Evolutionary conservation across 768 basidiomycete species (phyloP), one percentile per base, ranked within the genome.

Genomic region (Phylloporus scabripes): DNA sequence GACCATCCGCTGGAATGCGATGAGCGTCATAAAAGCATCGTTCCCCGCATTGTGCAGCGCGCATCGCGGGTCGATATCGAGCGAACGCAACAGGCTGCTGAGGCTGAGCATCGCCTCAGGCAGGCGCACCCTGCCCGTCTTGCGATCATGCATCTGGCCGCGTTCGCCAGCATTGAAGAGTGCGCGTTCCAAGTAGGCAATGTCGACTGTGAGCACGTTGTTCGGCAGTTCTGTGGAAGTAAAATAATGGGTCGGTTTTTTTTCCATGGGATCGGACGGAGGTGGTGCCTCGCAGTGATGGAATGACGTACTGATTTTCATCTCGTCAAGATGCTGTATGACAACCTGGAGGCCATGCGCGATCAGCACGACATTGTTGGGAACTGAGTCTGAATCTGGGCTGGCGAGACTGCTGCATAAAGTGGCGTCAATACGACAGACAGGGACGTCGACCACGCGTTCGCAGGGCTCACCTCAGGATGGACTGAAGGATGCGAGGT

Each of bases 1-100:
- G 11, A 87, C 64, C 33, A 92, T 74, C 57, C 79, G 71, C 59
- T 92, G 88, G 26, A 91, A 70, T 11, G 74, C 79, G 36, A 85
- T 79, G 24, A 92, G 75, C 44, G 71, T 69, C 72, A 85, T 72
- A 58, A 86, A 80, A 4, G 89, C 84, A 53, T 87, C 83, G 63
- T 92, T 92, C 12, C 88, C 88, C n/a, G 88, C 71, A 58, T 90
- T 89, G 62, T 85, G 79, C 50, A 84, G 61, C 12, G 65, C 61
- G 49, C 77, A 80, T 14, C 59, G 61, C 8, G 58, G 47, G 1
- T 55, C 52, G 33, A 66, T 51, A 15, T 76, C 73, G 31, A 87
- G 72, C 4, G 85, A 83, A 47, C 72, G 75, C n/a, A 91, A 64
- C 33, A 87, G 65, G 54, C 74, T 76, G 10, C 78, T 74, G 2